Evolutionary conservation across 192 early-diverging fungal species (phyloP), one percentile per base, ranked within the genome.

Genomic region (Thamnidium elegans): DNA sequence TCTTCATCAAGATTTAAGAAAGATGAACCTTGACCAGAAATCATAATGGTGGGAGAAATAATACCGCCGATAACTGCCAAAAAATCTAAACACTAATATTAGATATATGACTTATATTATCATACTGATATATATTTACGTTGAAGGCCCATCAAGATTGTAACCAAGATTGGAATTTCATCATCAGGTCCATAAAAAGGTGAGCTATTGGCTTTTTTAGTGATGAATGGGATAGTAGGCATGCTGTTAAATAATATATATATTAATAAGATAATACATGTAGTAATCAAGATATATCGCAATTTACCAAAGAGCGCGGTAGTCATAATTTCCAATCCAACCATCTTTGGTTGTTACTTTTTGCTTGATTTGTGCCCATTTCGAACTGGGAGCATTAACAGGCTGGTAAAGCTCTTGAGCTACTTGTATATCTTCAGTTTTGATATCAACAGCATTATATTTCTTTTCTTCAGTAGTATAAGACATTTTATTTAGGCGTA

Each of bases 131-230:
- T 39, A 19, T 63, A 55, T 31, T 56, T 65, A 65, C 64, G 39
- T 47, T 51, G 50, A 10, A 47, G 58, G 53, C 78, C 78, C 75
- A 79, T 75, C 11, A 79, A 51, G 20, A 79, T 58, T 4, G 70
- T 67, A n/a, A 79, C 65, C 36, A 79, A 42, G 30, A 70, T 69
- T n/a, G 78, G 78, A 3, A 79, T 66, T 43, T 79, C 73, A 31
- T 77, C 77, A 44, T 79, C 73, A 39, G 73, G 72, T 17, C 78
- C 78, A 65, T 78, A 79, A 63, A 79, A 79, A n/a, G 76, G 78
- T 46, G 64, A 65, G 1, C 53, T 31, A 4, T 44, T 47, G 44
- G 67, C 67, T 42, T 46, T 52, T 34, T 62, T 68, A 13, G 68
- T 51, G 46, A 69, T 71, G 9, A 73, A 73, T 15, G 64, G 64